These are phyloP conservation scores for Candida pseudofarinosa DNA, from an alignment of 805 yeast genomes.

Conservation along the genomic window DNA sequence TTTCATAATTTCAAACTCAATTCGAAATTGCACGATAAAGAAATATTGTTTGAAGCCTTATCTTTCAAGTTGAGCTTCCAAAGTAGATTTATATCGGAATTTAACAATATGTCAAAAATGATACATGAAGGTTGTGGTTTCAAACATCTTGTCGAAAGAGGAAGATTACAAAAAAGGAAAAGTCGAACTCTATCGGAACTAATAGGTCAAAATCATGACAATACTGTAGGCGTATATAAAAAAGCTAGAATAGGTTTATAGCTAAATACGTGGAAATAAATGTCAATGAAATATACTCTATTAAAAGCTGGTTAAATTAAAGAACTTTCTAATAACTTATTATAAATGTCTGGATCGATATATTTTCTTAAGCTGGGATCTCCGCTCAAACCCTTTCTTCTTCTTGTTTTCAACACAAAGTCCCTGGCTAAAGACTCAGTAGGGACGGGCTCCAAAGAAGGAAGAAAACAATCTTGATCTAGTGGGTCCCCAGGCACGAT, in stretches of 20 bases:
- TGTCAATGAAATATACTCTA: neutral
- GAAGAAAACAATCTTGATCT: slow-evolving; percentile 59
- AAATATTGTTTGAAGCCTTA: slow-evolving; percentile 11
- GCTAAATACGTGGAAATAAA: neutral
- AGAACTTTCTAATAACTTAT: slow-evolving; percentile 51
- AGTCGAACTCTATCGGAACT: neutral
- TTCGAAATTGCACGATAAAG: slow-evolving; percentile 3
- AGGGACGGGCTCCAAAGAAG: slow-evolving; percentile 74
- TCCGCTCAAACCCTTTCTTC: slow-evolving; percentile 77
- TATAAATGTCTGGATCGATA: slow-evolving; percentile 57
- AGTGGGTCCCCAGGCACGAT: slow-evolving; percentile 89
- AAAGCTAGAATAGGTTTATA: neutral
- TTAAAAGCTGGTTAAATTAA: slow-evolving; percentile 4
- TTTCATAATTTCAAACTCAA: slow-evolving; percentile 16
- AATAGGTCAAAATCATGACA: neutral
- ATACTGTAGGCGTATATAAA: neutral
- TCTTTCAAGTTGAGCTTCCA: slow-evolving; percentile 18
- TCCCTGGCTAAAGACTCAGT: slow-evolving; percentile 74
- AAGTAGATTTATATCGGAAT: slow-evolving; percentile 24
- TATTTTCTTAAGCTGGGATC: slow-evolving; percentile 67
- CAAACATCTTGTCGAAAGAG: neutral
- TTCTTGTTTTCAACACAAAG: slow-evolving; percentile 82
- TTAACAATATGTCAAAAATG: slow-evolving; percentile 17
- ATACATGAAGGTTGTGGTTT: slow-evolving; percentile 19
- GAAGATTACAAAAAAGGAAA: slow-evolving; percentile 4